A percentile compares a stretch with the other conserved stretches of the same genome.
Conservation (phyloP, 2,329 filamentous ascomycete genomes). For the Chaetomiaceae sp. region DNA sequence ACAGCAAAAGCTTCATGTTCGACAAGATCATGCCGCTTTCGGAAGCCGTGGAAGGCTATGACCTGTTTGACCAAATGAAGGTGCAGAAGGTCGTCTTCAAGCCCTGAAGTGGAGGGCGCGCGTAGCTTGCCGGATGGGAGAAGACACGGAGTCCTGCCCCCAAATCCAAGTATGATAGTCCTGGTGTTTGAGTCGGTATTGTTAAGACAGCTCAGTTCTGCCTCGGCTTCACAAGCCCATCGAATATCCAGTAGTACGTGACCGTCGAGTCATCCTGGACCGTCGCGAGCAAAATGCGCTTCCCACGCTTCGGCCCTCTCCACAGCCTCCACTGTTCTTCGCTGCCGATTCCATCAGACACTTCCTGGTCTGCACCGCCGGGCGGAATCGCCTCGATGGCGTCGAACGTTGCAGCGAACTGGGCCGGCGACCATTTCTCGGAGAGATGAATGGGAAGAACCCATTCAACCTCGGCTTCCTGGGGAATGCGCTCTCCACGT, state of each 20-base stretch:
- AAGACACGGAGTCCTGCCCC: no score
- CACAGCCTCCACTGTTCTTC: slow-evolving; percentile 37
- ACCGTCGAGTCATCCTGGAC: slow-evolving; percentile 77
- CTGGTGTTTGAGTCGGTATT: no score
- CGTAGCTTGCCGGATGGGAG: not conserved
- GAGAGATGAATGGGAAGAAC: slow-evolving; percentile 68
- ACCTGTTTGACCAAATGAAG: slow-evolving; percentile 68
- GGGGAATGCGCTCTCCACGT: slow-evolving; percentile 41
- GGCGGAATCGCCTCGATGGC: slow-evolving; percentile 46
- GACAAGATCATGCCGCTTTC: slow-evolving; percentile 68
- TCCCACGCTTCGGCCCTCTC: slow-evolving; percentile 47
- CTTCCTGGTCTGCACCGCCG: slow-evolving; percentile 18
- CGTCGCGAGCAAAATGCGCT: slow-evolving; percentile 69
- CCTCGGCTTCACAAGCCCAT: slow-evolving; percentile 80
- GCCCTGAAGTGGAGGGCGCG: slow-evolving; percentile 33
- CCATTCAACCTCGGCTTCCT: slow-evolving; percentile 65
- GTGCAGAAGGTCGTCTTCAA: slow-evolving; percentile 71
- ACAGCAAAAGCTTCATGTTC: slow-evolving; percentile 62
- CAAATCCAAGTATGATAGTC: no score
- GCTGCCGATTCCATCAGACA: slow-evolving; percentile 19
- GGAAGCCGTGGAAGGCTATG: slow-evolving; percentile 63
- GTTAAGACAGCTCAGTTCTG: slow-evolving; percentile 57
- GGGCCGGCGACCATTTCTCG: slow-evolving; percentile 66
- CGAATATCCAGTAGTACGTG: slow-evolving; percentile 79
- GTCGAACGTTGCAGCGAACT: slow-evolving; percentile 68